phyloP scores from a whole-genome alignment of 225 moss, liverwort and hornwort species.

The Bryum argenteum region DNA sequence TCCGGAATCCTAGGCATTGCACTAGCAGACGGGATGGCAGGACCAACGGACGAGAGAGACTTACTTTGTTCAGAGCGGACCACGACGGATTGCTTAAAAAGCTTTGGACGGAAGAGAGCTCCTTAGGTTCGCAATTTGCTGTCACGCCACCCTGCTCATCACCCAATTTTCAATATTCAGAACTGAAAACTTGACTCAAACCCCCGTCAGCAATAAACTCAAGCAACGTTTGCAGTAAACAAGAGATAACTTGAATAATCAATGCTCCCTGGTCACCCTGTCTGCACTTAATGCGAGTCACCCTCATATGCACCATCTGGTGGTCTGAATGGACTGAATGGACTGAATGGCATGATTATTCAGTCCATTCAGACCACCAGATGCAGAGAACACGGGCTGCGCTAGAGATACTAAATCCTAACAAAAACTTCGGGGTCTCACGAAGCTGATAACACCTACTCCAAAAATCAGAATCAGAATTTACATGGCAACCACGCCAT shows the following conservation, averaged over 20 bases:
- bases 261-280: constrained; percentile 6
- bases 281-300: background rate
- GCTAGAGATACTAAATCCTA: constrained; percentile 12
- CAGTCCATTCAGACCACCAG: background rate
- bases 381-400: constrained; percentile 16
- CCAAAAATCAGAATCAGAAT: background rate
- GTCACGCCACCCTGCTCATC: constrained; percentile 57
- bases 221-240: constrained; percentile 4
- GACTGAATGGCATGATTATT: too few species aligned
- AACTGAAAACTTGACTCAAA: constrained; percentile 15
- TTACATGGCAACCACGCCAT: constrained; percentile 8
- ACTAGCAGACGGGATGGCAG: constrained; percentile 4
- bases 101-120: constrained; percentile 99
- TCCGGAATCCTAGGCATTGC: constrained; percentile 11
- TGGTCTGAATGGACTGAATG: background rate
- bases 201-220: constrained; percentile 4
- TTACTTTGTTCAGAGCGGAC: constrained; percentile 74
- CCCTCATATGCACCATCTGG: background rate
- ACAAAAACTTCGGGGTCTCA: background rate
- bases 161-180: constrained; percentile 19
- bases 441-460: background rate
- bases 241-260: background rate
- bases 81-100: constrained; percentile 61
- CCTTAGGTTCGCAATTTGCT: constrained; percentile 70
- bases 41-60: constrained; percentile 6